A percentile compares a stretch with the other conserved stretches of the same genome.
phyloP scores from a whole-genome alignment of 2,329 filamentous ascomycete species.

The Blastomyces gilchristii region DNA sequence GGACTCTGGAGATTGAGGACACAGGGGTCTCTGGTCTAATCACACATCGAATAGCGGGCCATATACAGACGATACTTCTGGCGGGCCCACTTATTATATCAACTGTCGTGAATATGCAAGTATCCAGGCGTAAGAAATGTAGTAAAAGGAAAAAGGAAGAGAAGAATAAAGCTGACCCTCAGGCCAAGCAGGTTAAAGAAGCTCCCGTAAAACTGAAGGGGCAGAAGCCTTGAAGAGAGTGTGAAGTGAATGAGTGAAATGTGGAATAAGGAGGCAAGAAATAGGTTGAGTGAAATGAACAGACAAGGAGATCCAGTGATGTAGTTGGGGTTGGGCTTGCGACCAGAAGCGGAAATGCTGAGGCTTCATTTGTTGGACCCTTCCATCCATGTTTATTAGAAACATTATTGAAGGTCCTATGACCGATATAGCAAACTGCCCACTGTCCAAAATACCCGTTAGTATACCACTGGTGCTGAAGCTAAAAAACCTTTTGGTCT shows the following conservation, averaged over 20 bases:
- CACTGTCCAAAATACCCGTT: neutral
- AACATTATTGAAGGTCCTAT: neutral
- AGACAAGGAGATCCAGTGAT: neutral
- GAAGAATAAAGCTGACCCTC: conserved; percentile 29
- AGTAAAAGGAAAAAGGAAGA: conserved; percentile 29
- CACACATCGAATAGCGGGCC: neutral
- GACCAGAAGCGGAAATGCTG: neutral
- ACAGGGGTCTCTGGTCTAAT: neutral
- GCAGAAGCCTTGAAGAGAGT: conserved; percentile 13
- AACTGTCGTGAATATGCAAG: neutral
- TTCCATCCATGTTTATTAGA: neutral
- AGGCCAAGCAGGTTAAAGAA: conserved; percentile 20
- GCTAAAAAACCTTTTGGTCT: neutral
- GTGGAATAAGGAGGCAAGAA: neutral
- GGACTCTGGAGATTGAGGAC: neutral
- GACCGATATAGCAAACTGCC: neutral
- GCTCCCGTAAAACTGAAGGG: neutral
- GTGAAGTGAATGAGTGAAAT: neutral
- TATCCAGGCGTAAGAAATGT: neutral
- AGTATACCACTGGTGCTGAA: neutral
- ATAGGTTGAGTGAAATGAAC: neutral
- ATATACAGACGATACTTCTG: neutral
- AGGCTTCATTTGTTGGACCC: neutral
- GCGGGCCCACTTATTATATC: neutral
- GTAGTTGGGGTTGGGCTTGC: neutral